phyloP scores from a whole-genome alignment of 345 rosid genomes.

The Nasturtium officinale region DNA sequence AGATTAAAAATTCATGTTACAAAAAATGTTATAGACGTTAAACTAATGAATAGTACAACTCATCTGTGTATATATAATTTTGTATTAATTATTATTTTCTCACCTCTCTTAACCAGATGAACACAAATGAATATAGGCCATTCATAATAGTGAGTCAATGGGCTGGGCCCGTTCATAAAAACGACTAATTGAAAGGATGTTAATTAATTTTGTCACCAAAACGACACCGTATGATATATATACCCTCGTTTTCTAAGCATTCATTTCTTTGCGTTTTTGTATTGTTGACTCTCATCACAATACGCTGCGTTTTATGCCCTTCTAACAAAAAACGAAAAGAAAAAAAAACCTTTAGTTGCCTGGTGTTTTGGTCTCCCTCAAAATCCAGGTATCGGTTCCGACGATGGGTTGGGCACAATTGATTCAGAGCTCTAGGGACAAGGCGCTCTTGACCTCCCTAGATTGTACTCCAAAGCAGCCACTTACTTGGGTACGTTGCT shows the following conservation, averaged over 20 bases:
- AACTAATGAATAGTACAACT: slow-evolving; percentile 14
- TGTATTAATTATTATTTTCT: not conserved
- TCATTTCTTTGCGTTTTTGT: too few relatives aligned
- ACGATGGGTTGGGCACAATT: slow-evolving; percentile 59
- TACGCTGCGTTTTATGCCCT: too few relatives aligned
- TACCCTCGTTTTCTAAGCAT: too few relatives aligned
- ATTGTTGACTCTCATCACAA: too few relatives aligned
- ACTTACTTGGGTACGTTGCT: slow-evolving; percentile 50
- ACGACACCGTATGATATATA: slow-evolving; percentile 3
- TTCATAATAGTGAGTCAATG: not conserved
- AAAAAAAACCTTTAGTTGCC: too few relatives aligned
- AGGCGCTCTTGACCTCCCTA: slow-evolving; percentile 39
- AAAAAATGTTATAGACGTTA: slow-evolving; percentile 17
- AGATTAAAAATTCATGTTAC: slow-evolving; percentile 16
- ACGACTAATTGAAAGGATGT: not conserved
- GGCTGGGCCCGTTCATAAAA: slow-evolving; percentile 9
- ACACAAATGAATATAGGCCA: not conserved
- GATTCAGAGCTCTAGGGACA: slow-evolving; percentile 29
- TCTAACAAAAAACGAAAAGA: too few relatives aligned
- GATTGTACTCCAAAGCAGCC: slow-evolving; percentile 67
- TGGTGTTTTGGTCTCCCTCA: not conserved
- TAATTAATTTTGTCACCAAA: not conserved
- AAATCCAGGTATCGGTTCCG: not conserved
- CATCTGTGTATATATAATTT: not conserved
- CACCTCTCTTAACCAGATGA: not conserved